Evolutionary conservation across 495 filamentous ascomycete species (phyloP).

Genomic region (Rhypophila decipiens): DNA sequence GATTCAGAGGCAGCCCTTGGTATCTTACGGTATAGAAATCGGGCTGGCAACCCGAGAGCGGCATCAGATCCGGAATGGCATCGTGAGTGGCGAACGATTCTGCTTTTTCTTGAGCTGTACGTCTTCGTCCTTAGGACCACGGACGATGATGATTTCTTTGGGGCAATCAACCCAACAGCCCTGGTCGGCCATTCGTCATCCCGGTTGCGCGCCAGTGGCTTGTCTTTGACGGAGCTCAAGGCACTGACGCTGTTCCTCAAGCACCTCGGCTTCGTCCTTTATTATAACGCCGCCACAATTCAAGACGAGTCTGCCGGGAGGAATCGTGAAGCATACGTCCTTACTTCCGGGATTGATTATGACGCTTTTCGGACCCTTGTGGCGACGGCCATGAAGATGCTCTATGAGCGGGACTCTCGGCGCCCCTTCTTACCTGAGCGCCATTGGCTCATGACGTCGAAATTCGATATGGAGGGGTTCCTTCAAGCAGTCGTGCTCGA

Average conservation of each 20-base stretch:
- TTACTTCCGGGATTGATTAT: constrained; percentile 58
- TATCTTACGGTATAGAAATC: constrained; percentile 18
- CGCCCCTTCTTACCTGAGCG: constrained; percentile 71
- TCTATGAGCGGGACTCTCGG: constrained; percentile 92
- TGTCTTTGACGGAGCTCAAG: constrained; percentile 64
- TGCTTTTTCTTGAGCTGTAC: constrained; percentile 91
- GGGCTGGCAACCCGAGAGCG: constrained; percentile 10
- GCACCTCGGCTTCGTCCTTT: constrained; percentile 83
- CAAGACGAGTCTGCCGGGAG: constrained; percentile 5
- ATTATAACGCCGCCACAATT: constrained; percentile 70
- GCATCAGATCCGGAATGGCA: constrained; percentile 31
- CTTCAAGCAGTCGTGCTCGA: constrained; percentile 81
- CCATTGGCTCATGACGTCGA: constrained; percentile 93
- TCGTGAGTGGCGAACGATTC: constrained; percentile 80
- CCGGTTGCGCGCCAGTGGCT: constrained; percentile 55
- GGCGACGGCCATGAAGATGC: constrained; percentile 75
- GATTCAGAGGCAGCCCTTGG: constrained; percentile 13
- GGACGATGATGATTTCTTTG: constrained; percentile 84
- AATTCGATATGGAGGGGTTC: constrained; percentile 88
- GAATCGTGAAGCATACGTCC: constrained; percentile 6
- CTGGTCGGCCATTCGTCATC: constrained; percentile 6
- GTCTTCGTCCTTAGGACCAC: constrained; percentile 85
- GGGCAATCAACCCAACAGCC: constrained; percentile 19
- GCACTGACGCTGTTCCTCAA: constrained; percentile 81
- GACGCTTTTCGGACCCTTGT: constrained; percentile 73